phyloP scores from a whole-genome alignment of 768 basidiomycete species.

The Cystobasidiopsis lactophilus region DNA sequence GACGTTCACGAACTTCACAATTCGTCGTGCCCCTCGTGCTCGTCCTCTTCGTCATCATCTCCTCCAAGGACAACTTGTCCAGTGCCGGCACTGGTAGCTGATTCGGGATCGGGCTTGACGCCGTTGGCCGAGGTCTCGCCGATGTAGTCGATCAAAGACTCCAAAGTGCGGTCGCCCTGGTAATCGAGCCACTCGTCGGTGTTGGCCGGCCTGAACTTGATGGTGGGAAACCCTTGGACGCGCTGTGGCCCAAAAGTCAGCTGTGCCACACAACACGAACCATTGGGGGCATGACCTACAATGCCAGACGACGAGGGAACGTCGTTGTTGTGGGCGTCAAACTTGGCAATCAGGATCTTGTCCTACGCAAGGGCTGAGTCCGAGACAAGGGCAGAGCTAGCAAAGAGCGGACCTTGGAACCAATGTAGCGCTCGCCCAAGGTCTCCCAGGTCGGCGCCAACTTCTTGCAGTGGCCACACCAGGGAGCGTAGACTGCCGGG shows the following conservation, averaged over 20 bases:
- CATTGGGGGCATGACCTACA: constrained; percentile 52
- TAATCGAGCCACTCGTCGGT: constrained; percentile 70
- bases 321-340: constrained; percentile 93
- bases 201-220: constrained; percentile 92
- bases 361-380: constrained; percentile 1
- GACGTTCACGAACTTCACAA: too few species aligned
- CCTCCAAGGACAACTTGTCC: too few species aligned
- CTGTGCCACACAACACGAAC: neutral
- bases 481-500: constrained; percentile 76
- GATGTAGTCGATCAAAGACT: constrained; percentile 17
- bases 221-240: constrained; percentile 39
- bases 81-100: neutral
- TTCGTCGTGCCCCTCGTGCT: constrained; percentile 6
- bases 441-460: constrained; percentile 84
- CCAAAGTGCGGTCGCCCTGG: constrained; percentile 39
- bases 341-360: constrained; percentile 41
- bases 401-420: constrained; percentile 42
- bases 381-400: neutral
- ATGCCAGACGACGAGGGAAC: constrained; percentile 70
- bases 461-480: constrained; percentile 60
- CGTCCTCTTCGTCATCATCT: neutral
- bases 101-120: constrained; percentile 1
- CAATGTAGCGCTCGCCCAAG: constrained; percentile 41
- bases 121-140: constrained; percentile 18
- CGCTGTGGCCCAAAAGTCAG: neutral